Percentiles rank a stretch among this genome's conserved stretches.
Conservation (phyloP, 208 protist genomes). For the Trypanosoma avium region DNA sequence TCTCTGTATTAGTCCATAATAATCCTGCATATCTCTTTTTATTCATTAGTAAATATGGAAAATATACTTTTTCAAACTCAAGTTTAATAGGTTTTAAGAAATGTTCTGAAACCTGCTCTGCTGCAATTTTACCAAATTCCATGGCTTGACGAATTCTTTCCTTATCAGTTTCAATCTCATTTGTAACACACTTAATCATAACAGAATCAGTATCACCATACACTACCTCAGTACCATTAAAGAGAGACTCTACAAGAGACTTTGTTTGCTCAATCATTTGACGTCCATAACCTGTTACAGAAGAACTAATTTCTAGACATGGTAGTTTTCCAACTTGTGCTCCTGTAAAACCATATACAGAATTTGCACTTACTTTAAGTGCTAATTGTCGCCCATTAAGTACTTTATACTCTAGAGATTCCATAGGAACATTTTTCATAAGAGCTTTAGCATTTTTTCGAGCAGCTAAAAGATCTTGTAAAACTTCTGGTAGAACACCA, state of each 20-base stretch:
- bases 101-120: conserved; percentile 82
- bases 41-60: conserved; percentile 99
- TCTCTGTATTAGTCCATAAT: conserved; percentile 97
- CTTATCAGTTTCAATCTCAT: conserved; percentile 66
- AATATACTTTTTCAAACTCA: conserved; percentile 99
- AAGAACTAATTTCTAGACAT: conserved; percentile 95
- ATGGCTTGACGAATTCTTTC: conserved; percentile 58
- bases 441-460: conserved; percentile 73
- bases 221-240: conserved; percentile 97
- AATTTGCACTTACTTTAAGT: conserved; percentile 99
- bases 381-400: conserved; percentile 99
- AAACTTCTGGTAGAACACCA: conserved; percentile 84
- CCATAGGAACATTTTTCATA: conserved; percentile 82
- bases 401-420: conserved; percentile 87
- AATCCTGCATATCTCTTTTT: conserved; percentile 99
- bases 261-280: conserved; percentile 99
- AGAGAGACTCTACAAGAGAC: conserved; percentile 92
- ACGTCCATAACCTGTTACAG: conserved; percentile 98
- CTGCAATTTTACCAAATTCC: conserved; percentile 92
- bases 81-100: conserved; percentile 97
- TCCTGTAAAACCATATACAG: conserved; percentile 99
- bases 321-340: conserved; percentile 98
- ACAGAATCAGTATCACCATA: conserved; percentile 99
- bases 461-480: conserved; percentile 79
- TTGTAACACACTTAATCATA: conserved; percentile 94